These are phyloP conservation scores for Spencermartinsiella europaea DNA, from an alignment of 805 yeast genomes.

Conservation along the genomic window DNA sequence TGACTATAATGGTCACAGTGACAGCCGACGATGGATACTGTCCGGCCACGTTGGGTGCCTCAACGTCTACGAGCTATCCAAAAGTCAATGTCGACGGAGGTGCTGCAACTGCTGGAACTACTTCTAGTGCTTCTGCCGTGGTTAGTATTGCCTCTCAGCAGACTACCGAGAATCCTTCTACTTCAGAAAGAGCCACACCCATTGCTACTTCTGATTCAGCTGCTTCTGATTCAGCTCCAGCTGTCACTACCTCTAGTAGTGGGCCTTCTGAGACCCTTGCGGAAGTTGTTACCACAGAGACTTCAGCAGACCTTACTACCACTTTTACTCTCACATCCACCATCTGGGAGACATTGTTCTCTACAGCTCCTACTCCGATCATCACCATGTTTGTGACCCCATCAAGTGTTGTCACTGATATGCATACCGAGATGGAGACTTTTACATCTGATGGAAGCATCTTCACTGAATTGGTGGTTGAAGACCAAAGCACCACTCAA, in stretches of 20 bases:
- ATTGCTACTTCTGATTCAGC: slow-evolving; percentile 4
- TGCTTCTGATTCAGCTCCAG: background rate
- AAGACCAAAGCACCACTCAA: background rate
- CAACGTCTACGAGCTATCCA: slow-evolving; percentile 17
- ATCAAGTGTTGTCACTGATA: slow-evolving; percentile 2
- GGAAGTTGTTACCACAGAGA: slow-evolving; percentile 11
- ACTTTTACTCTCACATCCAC: slow-evolving; percentile 5
- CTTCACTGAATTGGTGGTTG: background rate
- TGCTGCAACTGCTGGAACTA: slow-evolving; percentile 11
- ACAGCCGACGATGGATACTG: slow-evolving; percentile 9
- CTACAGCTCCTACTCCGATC: background rate
- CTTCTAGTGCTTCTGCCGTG: slow-evolving; percentile 5
- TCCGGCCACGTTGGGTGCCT: background rate
- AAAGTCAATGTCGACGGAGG: slow-evolving; percentile 24
- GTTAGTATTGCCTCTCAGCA: slow-evolving; percentile 5
- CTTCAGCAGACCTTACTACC: slow-evolving; percentile 5
- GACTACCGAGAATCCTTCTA: slow-evolving; percentile 1
- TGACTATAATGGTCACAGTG: slow-evolving; percentile 9
- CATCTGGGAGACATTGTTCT: background rate
- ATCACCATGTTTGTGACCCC: background rate
- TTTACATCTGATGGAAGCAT: background rate
- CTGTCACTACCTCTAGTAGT: slow-evolving; percentile 4
- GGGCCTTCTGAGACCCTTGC: slow-evolving; percentile 13
- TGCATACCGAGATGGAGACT: slow-evolving; percentile 2
- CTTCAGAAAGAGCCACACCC: slow-evolving; percentile 5